Evolutionary conservation across 225 moss, liverwort and hornwort species (phyloP), one percentile per base, ranked within the genome.

Genomic region (Asterella californica): DNA sequence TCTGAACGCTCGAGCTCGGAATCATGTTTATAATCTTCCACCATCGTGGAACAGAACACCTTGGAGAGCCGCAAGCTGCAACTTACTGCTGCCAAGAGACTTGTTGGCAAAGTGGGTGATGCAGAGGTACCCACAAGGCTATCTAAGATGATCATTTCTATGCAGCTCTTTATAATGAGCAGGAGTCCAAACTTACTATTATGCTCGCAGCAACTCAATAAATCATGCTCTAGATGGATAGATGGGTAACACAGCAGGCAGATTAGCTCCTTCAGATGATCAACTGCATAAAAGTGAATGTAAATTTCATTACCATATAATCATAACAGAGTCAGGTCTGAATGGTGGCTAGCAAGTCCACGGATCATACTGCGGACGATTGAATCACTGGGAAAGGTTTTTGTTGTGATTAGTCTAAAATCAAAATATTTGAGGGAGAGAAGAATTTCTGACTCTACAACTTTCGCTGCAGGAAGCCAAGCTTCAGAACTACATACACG

Each of bases 101-200:
- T 87, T 52, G 84, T 87, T 45, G 82, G 84, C n/a, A 83, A 79
- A 83, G 61, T 57, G 69, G 84, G 84, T 29, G 84, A 83, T 46
- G 78, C 61, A 53, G 84, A 87, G 80, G 87, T 87, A 79, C 60
- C 29, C 17, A 24, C 37, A 59, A 1, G 50, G 2, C 52, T 27
- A 30, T 52, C 73, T 19, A 18, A 17, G 0, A n/a, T 50, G 46
- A 71, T 47, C 12, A 11, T 47, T 67, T 65, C 24, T 32, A 65
- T 65, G 30, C 30, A 65, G 64, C 29, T 27, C n/a, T 63, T 63
- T 34, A 63, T 0, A 27, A 9, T 15, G 33, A 34, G 11, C 2
- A 33, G 33, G 33, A 15, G 9, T 32, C 17, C 30, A 2, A 61
- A 63, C 24, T 29, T 63, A 30, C 29, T 29, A 9, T 24, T 27